Percentiles rank a stretch among this genome's conserved stretches.
Conservation (phyloP, 148 eudicot species). For the Nepenthes mirabilis region DNA sequence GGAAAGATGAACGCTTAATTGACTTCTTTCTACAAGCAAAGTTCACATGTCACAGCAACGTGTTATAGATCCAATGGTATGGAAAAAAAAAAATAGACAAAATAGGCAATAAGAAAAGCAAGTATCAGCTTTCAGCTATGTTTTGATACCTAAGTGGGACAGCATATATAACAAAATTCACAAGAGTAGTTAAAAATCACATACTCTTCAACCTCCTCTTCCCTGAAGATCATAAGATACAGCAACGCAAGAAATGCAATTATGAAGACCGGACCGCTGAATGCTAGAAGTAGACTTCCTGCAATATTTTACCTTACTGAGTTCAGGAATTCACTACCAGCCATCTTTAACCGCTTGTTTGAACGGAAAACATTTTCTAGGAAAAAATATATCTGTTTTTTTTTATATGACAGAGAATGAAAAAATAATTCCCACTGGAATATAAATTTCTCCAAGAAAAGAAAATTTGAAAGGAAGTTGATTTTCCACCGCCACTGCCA, state of each 20-base stretch:
- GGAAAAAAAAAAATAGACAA: not conserved
- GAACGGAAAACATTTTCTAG: too few relatives aligned
- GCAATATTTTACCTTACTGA: slow-evolving; percentile 13
- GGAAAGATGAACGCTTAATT: slow-evolving; percentile 30
- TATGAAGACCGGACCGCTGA: slow-evolving; percentile 52
- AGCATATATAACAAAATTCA: not conserved
- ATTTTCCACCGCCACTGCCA: too few relatives aligned
- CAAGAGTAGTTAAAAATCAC: slow-evolving; percentile 7
- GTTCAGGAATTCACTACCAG: not conserved
- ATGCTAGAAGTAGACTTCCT: slow-evolving; percentile 50
- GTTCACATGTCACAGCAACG: not conserved
- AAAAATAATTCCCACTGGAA: too few relatives aligned
- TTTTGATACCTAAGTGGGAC: not conserved
- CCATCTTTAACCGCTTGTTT: too few relatives aligned
- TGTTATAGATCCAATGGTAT: not conserved
- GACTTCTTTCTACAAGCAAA: slow-evolving; percentile 35
- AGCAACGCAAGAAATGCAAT: slow-evolving; percentile 52
- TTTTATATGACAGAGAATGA: too few relatives aligned
- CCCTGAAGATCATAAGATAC: slow-evolving; percentile 36
- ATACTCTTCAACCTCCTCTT: slow-evolving; percentile 54
- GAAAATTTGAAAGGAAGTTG: too few relatives aligned
- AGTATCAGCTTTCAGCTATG: not conserved
- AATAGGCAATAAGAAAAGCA: not conserved
- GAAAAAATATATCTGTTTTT: too few relatives aligned
- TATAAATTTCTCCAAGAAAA: too few relatives aligned